Base-by-base conservation (phyloP, 108 stramenopile genomes). In the Schizochytrium sp. region DNA sequence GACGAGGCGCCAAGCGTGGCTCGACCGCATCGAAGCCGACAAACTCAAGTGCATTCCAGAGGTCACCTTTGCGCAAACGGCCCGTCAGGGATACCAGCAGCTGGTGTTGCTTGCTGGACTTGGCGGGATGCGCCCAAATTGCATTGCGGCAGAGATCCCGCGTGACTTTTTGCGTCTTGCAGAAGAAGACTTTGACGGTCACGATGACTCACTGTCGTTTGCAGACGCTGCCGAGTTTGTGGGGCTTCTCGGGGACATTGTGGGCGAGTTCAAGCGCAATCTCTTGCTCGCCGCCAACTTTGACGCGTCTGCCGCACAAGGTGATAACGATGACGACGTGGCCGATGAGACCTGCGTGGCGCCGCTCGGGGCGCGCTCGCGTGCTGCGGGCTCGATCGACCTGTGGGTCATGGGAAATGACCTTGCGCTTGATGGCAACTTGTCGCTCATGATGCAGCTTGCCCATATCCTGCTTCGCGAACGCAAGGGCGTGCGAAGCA, bases 111-210 rank as follows among this genome's bases (percentile, higher is more conserved):
- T 34, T 18, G 16, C 55, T 12, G 89, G 89, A 1, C 72, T 89
- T 18, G 89, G 89, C 23, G 89, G 89, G 29, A 88, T 89, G 87
- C 89, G 88, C 88, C 89, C 89, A 1, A 76, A 89, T 48, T 88
- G 34, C 60, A 57, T 89, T 8, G 29, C n/a, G 14, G 14, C 58
- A 23, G 47, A 51, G 51, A 18, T 89, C 4, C 59, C 83, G 25
- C 14, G 16, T 8, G 55, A 8, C 55, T 57, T 57, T 57, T 10
- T 10, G n/a, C 28, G 23, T 34, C 45, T 55, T 34, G 23, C 76
- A 34, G 25, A 12, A 23, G n/a, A 12, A 45, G 4, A 34, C 51
- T 53, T 34, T 34, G 2, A 0, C 34, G 34, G 34, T 34, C 34
- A 34, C 34, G 34, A 34, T 34, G 34, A 2, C 34, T 53, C 51